Evolutionary conservation across 768 basidiomycete genomes (phyloP), one percentile per base, ranked within the genome.

Genomic region (Mycena latifolia): DNA sequence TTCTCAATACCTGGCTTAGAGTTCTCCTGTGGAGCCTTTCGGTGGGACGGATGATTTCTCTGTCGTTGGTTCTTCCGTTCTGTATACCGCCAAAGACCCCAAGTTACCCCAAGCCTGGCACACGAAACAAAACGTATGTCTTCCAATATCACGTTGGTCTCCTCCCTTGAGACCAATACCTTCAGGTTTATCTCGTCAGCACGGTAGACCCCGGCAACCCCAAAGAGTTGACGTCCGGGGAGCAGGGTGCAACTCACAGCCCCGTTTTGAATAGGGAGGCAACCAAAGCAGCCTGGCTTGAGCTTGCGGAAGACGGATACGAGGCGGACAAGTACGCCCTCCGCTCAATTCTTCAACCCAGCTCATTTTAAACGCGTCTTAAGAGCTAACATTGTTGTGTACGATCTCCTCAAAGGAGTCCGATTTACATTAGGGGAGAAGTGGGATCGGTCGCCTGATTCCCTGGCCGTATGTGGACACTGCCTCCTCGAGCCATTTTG

Each of bases 81-180:
- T 94, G 37, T 93, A 97, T 74, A 94, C 94, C 7, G 84, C 95
- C 56, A 96, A 96, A 74, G 93, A 97, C 71, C 92, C 94, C 1
- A 72, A 84, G 58, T 84, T 96, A 20, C 88, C 89, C 15, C 84
- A 86, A 46, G 92, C 96, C 0, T 89, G 84, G 84, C 96, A 98
- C 77, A 98, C 97, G 2, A 94, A 93, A 71, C 92, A 95, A 74
- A 90, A 96, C 71, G 92, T 96, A 43, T 31, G 61, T 54, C 18
- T 8, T 24, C 11, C 25, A 1, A 77, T 45, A 73, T 33, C 43
- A 2, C 50, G 31, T 48, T 39, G 15, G 60, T 11, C 15, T 50
- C 15, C 6, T 14, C 50, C n/a, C 43, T 27, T 24, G 2, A 27
- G 27, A 47, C 69, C 55, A 22, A 27, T 28, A 22, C 28, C 56